Base-by-base conservation (phyloP, 805 yeast genomes). In the Saccharomycopsis javanensis region DNA sequence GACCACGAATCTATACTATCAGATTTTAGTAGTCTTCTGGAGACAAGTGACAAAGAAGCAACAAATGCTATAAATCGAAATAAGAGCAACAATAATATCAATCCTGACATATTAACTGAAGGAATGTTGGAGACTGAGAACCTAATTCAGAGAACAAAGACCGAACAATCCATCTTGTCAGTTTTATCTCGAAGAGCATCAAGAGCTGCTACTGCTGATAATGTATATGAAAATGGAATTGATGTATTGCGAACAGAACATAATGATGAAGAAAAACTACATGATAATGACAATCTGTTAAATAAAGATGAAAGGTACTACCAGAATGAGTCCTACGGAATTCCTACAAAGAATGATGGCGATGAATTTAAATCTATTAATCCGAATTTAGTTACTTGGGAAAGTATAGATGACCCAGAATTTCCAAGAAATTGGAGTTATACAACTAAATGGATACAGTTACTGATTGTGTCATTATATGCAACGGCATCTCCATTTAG, bases 381-480 rank as follows among this genome's bases (percentile, higher is more conserved):
- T 63, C 88, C 87, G 0, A 87, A 84, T 63, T 69, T 84, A 52
- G 82, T 84, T 10, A 77, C 86, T 1, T 84, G 88, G 88, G 80
- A 81, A 33, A 82, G 83, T 2, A 75, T 74, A 16, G 76, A 79
- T 55, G 90, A 84, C 64, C 81, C 83, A 0, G 70, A 68, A 13
- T 76, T 80, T 65, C 88, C 90, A n/a, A 69, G 85, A 58, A 84
- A 84, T 66, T 84, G 88, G 88, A 30, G 75, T 0, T 27, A 55
- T 1, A 16, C 56, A 2, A 64, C 70, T 50, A 82, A 83, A 64
- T 67, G 75, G 64, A 58, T 66, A 15, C 74, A 78, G 53, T 74
- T 80, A 3, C 64, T 66, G 10, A 67, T 80, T 16, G 83, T 82
- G 8, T 68, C 85, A 0, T 45, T 77, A 3, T 83, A 81, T 67